A percentile compares a stretch with the other conserved stretches of the same genome.
phyloP scores from a whole-genome alignment of 2,329 filamentous ascomycete genomes.

The Colletotrichum eremochloae region DNA sequence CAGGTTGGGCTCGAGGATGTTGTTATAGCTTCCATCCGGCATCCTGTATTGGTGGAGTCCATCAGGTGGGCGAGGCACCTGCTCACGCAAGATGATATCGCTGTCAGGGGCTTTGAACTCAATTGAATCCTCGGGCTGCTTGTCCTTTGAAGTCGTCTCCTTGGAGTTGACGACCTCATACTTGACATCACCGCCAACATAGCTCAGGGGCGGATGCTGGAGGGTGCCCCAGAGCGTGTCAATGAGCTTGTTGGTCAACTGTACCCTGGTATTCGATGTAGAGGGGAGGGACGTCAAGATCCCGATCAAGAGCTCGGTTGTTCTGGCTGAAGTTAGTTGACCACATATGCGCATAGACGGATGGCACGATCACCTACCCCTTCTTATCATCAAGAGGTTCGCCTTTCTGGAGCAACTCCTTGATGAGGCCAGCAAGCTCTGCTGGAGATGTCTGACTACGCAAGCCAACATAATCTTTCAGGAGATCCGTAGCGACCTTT shows the following conservation, averaged over 20 bases:
- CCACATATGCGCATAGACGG: background rate
- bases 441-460: constrained; percentile 47
- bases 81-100: constrained; percentile 53
- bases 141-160: constrained; percentile 44
- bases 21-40: constrained; percentile 63
- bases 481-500: constrained; percentile 51
- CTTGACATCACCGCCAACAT: constrained; percentile 57
- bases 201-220: constrained; percentile 65
- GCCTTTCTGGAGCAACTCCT: constrained; percentile 43
- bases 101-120: constrained; percentile 57
- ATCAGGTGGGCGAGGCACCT: constrained; percentile 53
- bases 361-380: constrained; percentile 50
- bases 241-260: constrained; percentile 64
- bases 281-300: constrained; percentile 55
- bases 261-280: constrained; percentile 49
- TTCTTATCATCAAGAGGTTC: constrained; percentile 71
- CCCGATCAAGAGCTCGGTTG: constrained; percentile 55
- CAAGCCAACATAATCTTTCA: constrained; percentile 50
- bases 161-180: constrained; percentile 51
- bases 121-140: constrained; percentile 51
- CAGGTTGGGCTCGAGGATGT: constrained; percentile 72
- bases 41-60: constrained; percentile 52
- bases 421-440: constrained; percentile 51
- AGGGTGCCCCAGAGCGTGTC: constrained; percentile 67
- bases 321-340: constrained; percentile 45